Percentiles rank a stretch among this genome's conserved stretches.
Evolutionary conservation across 768 basidiomycete species (phyloP).

Genomic region (Ramaria sp.): DNA sequence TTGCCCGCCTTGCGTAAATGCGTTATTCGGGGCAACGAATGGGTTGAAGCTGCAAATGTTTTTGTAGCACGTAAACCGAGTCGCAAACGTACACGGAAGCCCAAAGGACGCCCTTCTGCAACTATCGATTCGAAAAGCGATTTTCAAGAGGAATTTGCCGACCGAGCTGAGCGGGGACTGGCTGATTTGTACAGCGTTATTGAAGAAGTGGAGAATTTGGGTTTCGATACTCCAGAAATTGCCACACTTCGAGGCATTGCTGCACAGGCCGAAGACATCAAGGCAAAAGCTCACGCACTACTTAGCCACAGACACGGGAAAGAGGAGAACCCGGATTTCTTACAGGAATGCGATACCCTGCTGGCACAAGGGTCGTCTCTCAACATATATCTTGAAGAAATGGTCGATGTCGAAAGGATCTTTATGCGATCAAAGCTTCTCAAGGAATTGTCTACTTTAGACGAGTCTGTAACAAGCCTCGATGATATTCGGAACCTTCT

Average conservation of each 20-base stretch:
- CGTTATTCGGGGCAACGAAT: constrained; percentile 71
- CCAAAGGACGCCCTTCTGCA: constrained; percentile 41
- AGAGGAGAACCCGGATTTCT: constrained; percentile 42
- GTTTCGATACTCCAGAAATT: constrained; percentile 80
- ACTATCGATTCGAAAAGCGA: constrained; percentile 25
- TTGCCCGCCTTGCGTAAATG: constrained; percentile 64
- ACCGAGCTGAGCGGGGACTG: constrained; percentile 61
- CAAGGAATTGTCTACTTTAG: constrained; percentile 62
- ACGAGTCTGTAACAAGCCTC: constrained; percentile 49
- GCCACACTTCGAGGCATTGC: constrained; percentile 40
- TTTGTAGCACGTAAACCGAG: constrained; percentile 74
- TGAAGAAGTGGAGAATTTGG: constrained; percentile 61
- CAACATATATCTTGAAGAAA: constrained; percentile 77
- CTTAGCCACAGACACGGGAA: constrained; percentile 33
- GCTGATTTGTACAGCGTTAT: constrained; percentile 63
- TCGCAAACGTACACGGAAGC: constrained; percentile 61
- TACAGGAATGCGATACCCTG: constrained; percentile 62
- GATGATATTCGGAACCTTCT: constrained; percentile 71
- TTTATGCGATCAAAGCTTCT: constrained; percentile 71
- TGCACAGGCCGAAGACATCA: constrained; percentile 54
- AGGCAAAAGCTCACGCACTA: constrained; percentile 41
- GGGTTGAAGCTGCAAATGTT: constrained; percentile 77
- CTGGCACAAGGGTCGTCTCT: constrained; percentile 62
- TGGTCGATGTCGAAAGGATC: constrained; percentile 68
- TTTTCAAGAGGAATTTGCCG: constrained; percentile 43